A percentile compares a stretch with the other conserved stretches of the same genome.
Conservation (phyloP, 768 basidiomycete genomes). For the Phylloporus sp. region DNA sequence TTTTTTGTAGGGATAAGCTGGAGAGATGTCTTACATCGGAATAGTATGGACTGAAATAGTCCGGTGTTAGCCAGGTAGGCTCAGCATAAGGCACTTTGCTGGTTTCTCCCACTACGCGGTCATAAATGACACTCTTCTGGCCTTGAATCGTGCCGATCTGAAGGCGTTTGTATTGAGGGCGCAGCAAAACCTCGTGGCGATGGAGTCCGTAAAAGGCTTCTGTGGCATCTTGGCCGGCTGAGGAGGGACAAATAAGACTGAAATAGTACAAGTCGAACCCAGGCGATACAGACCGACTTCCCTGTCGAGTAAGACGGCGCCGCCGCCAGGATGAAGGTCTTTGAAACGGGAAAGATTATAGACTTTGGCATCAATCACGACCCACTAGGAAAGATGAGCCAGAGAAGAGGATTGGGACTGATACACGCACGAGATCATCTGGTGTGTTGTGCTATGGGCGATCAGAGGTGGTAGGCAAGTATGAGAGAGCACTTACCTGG, state of each 20-base stretch:
- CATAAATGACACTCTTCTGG: constrained; percentile 50
- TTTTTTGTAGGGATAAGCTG: neutral
- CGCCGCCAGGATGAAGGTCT: constrained; percentile 80
- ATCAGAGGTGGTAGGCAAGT: neutral
- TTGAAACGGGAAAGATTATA: constrained; percentile 81
- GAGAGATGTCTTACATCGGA: constrained; percentile 44
- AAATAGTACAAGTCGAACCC: neutral
- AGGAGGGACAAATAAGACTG: neutral
- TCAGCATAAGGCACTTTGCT: constrained; percentile 86
- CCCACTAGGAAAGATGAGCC: constrained; percentile 50
- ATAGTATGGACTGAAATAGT: constrained; percentile 71
- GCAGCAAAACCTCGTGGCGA: constrained; percentile 75
- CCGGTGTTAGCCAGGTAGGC: constrained; percentile 72
- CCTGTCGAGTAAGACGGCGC: constrained; percentile 68
- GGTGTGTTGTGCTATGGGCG: constrained; percentile 61
- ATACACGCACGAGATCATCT: constrained; percentile 62
- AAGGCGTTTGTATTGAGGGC: constrained; percentile 69
- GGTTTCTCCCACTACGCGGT: constrained; percentile 51
- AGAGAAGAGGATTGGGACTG: neutral
- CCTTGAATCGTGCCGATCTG: constrained; percentile 72
- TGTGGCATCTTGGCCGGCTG: constrained; percentile 84
- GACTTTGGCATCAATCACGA: constrained; percentile 80
- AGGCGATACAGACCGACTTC: constrained; percentile 60
- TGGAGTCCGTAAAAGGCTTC: constrained; percentile 89
- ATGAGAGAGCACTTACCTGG: constrained; percentile 34